These are phyloP conservation scores for Pseudonitzschia multiseries DNA, from an alignment of 108 stramenopile species.

Conservation along the genomic window DNA sequence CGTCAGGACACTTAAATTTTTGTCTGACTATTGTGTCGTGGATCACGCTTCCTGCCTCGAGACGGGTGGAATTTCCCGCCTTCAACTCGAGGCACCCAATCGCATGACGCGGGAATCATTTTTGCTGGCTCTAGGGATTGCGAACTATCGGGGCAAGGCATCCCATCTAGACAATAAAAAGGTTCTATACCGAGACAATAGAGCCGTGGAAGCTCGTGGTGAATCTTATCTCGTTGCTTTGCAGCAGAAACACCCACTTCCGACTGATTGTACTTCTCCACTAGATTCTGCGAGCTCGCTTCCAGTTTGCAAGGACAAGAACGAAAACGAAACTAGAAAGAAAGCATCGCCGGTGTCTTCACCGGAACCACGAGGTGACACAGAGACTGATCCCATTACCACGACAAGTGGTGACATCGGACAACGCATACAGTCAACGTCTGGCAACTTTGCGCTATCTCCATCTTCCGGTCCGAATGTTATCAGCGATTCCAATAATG, in stretches of 20 bases:
- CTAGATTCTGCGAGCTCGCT: not conserved
- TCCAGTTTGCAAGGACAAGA: not conserved
- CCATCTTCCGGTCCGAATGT: not conserved
- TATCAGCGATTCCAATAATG: not conserved
- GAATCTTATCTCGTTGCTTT: not conserved
- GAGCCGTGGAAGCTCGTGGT: not conserved
- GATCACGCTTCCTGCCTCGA: constrained; percentile 8
- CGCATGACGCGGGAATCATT: constrained; percentile 68
- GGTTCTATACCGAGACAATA: constrained; percentile 33
- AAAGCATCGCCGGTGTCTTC: not conserved
- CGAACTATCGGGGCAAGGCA: constrained; percentile 53
- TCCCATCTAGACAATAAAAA: constrained; percentile 42
- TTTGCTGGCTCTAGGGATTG: constrained; percentile 66
- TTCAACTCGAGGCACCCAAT: constrained; percentile 58
- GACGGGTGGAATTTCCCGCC: constrained; percentile 22
- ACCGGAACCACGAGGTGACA: not conserved
- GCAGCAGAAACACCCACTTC: not conserved
- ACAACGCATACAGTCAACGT: not conserved
- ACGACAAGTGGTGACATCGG: not conserved
- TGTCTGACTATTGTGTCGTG: constrained; percentile 12
- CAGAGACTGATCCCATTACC: not conserved
- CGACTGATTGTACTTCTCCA: not conserved
- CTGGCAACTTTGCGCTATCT: not conserved
- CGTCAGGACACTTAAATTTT: not conserved
- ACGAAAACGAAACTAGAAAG: not conserved